Evolutionary conservation across 805 yeast genomes (phyloP).

Genomic region (Saturnispora besseyi): DNA sequence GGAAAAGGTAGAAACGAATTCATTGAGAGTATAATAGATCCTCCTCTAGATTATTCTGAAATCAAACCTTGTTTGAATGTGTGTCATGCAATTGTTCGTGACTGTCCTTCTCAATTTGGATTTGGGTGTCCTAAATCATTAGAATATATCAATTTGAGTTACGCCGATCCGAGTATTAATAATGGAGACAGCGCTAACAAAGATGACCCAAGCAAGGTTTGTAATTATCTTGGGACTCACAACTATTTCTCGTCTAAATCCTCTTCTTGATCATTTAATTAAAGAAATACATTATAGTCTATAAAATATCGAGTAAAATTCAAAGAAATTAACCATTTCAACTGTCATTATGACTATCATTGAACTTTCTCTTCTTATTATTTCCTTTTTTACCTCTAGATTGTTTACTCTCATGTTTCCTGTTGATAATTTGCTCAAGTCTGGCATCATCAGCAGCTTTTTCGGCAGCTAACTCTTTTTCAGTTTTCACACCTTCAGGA

Average conservation of each 20-base stretch:
- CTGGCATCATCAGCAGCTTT: not conserved
- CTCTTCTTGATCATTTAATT: not conserved
- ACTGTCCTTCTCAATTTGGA: slow-evolving; percentile 72
- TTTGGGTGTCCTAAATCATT: slow-evolving; percentile 60
- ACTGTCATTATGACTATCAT: not conserved
- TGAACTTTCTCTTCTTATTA: slow-evolving; percentile 3
- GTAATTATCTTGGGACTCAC: not conserved
- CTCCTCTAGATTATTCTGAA: slow-evolving; percentile 58
- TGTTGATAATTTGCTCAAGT: slow-evolving; percentile 6
- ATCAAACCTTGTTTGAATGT: slow-evolving; percentile 78
- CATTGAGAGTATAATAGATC: slow-evolving; percentile 45
- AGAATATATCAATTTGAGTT: slow-evolving; percentile 31
- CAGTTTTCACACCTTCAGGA: slow-evolving; percentile 8
- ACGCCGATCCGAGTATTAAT: slow-evolving; percentile 23
- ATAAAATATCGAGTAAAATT: not conserved
- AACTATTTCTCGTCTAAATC: not conserved
- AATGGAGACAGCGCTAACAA: not conserved
- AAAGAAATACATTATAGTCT: not conserved
- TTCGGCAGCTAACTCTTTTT: slow-evolving; percentile 6
- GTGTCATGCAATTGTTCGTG: slow-evolving; percentile 69
- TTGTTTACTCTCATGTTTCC: not conserved
- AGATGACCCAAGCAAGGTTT: not conserved
- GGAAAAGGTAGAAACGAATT: slow-evolving; percentile 51
- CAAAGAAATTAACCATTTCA: not conserved
- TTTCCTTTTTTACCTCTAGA: not conserved